Conservation (phyloP, 176 grass and related monocot species). For the maize (Zea mays) region DNA sequence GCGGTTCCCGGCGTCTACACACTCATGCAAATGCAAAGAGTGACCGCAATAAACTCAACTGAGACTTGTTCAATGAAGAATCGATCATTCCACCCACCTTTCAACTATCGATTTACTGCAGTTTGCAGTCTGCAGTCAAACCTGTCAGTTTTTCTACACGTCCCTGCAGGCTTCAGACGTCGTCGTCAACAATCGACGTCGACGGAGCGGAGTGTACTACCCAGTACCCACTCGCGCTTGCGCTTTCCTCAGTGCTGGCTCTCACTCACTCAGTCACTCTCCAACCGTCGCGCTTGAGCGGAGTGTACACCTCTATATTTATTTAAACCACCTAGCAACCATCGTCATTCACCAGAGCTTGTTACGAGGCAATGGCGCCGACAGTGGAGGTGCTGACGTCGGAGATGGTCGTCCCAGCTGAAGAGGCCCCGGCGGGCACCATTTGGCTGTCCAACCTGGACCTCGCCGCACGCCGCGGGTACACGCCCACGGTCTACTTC, state of each 20-base stretch:
- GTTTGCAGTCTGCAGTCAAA: not conserved
- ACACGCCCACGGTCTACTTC: conserved; percentile 68
- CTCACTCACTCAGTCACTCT: not conserved
- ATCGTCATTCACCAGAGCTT: not conserved
- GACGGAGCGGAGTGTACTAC: not conserved
- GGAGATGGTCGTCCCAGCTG: conserved; percentile 42
- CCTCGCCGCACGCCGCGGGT: conserved; percentile 39
- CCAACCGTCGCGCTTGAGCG: not conserved
- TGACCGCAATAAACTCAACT: too few relatives aligned
- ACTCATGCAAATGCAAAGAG: too few relatives aligned
- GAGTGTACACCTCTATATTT: not conserved
- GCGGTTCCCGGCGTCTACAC: too few relatives aligned
- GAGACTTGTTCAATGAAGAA: too few relatives aligned
- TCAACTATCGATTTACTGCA: not conserved
- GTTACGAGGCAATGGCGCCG: not conserved
- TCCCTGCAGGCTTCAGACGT: not conserved
- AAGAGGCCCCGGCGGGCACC: conserved; percentile 38
- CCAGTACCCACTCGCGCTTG: not conserved
- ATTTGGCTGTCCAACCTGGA: conserved; percentile 80
- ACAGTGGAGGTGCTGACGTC: conserved; percentile 53
- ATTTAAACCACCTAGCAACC: conserved; percentile 27
- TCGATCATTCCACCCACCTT: not conserved
- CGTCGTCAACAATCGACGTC: not conserved
- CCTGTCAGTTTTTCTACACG: not conserved
- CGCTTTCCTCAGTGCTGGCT: not conserved